Base-by-base conservation (phyloP, 2,329 filamentous ascomycete genomes). In the Gyromitra esculenta region DNA sequence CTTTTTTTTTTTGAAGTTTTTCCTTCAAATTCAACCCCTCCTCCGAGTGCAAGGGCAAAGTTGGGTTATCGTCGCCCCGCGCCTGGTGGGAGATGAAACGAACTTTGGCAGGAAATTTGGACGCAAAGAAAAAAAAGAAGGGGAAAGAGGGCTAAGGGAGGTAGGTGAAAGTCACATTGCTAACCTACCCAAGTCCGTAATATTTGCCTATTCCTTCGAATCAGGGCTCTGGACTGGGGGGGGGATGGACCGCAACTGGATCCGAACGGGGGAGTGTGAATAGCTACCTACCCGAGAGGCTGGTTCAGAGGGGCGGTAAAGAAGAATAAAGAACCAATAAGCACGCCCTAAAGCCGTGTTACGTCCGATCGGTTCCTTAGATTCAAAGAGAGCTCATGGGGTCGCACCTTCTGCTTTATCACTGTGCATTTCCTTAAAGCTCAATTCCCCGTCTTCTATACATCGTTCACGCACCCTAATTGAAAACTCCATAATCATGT, bases 281-380 rank as follows among this genome's bases (percentile, higher is more conserved):
- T 73, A 75, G 65, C 39, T 65, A 41, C 50, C 68, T 72, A 72
- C 69, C 69, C 72, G 72, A 71, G 72, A 60, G 65, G 66, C 59
- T 75, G 72, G 72, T 75, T 75, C 39, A 65, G 59, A 62, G 37
- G 25, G 72, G 59, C 65, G 66, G 72, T 39, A 71, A 75, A 73
- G 60, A n/a, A 25, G 31, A 35, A 31, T 1, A 31, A 54, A 8
- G 9, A 54, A 11, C 72, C 72, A 75, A 71, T 75, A 70, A 31
- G 65, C 57, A 65, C 31, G 39, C n/a, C 52, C 59, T 60, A 48
- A 41, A 21, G 31, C 13, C 48, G 66, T 71, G 59, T 69, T 66
- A 70, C 65, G 37, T 52, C 45, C 43, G 63, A 18, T 66, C n/a
- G 25, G 41, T 48, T 64, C 48, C 15, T 63, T 64, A 63, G 64